phyloP scores from a whole-genome alignment of 2,329 filamentous ascomycete species.

The Beauveria rudraprayagi region DNA sequence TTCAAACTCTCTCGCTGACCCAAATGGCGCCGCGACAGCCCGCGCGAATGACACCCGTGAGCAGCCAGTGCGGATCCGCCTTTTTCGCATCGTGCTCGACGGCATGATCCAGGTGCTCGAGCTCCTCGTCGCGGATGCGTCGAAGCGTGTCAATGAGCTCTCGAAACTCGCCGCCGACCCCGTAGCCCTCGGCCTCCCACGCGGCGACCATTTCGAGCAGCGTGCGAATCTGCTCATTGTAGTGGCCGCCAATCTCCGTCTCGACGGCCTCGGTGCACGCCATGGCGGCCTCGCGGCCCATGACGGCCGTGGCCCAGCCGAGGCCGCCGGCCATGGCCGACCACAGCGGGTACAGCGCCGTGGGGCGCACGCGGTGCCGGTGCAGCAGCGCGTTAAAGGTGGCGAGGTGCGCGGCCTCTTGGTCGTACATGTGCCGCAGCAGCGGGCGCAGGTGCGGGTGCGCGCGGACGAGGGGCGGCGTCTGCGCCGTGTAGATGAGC shows the following conservation, averaged over 20 bases:
- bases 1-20: slow-evolving; percentile 67
- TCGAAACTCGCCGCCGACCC: slow-evolving; percentile 68
- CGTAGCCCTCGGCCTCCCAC: slow-evolving; percentile 70
- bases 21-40: slow-evolving; percentile 91
- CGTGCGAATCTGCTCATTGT: slow-evolving; percentile 81
- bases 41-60: slow-evolving; percentile 80
- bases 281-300: slow-evolving; percentile 94
- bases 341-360: slow-evolving; percentile 89
- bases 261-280: slow-evolving; percentile 97
- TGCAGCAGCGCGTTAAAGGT: slow-evolving; percentile 80
- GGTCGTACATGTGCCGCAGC: slow-evolving; percentile 97
- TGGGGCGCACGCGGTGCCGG: slow-evolving; percentile 84
- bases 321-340: slow-evolving; percentile 68
- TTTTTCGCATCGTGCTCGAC: slow-evolving; percentile 88
- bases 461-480: slow-evolving; percentile 65
- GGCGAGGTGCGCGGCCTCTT: slow-evolving; percentile 79
- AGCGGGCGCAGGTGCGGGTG: slow-evolving; percentile 83
- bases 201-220: slow-evolving; percentile 73
- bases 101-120: slow-evolving; percentile 94
- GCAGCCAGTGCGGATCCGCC: slow-evolving; percentile 79
- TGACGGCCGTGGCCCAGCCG: slow-evolving; percentile 80
- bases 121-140: slow-evolving; percentile 85
- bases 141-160: slow-evolving; percentile 66
- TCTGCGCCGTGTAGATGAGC: slow-evolving; percentile 87
- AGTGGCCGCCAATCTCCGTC: slow-evolving; percentile 94